Evolutionary conservation across 202 grass and related monocot species (phyloP), one percentile per base, ranked within the genome.

Genomic region (Eragrostis tef): DNA sequence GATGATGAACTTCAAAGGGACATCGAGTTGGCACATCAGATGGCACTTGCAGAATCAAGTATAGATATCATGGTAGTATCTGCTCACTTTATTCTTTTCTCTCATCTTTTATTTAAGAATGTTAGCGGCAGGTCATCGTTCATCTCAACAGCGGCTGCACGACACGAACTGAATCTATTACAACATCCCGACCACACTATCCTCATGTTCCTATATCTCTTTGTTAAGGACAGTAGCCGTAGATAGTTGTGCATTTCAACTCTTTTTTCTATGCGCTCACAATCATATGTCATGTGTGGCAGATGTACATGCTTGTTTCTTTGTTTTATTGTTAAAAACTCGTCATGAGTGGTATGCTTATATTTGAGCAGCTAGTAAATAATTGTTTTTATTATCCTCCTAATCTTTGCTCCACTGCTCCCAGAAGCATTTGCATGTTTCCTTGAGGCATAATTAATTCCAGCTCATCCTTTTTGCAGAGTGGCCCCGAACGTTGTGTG

Each of bases 1-100:
- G 89, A 93, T 45, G 88, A 91, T 17, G 79, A 89, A 48, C 50
- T 93, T 68, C 80, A 93, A 82, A 86, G 46, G 71, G 93, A 91
- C 77, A 85, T 85, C 81, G 86, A 93, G 60, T 86, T 97, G 73
- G 93, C 88, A 15, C 80, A 71, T 53, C 86, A 91, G 74, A 64
- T 92, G 4, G 61, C 87, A 14, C 15, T 80, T 4, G 61, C 87
- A 11, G 78, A 84, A 74, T 45, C 86, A 74, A 86, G 65, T 26
- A 27, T 82, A 72, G 46, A 39, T 72, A 46, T 44, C 61, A 74
- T 61, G 86, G 88, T 87, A 83, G 5, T 63, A 36, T n/a, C 1
- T 47, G 27, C 9, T 67, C 2, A 2, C 27, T 47, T 12, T 22
- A 11, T 16, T 62, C 8, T 62, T 56, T 56, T 0, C 19, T 7